Percentiles rank a stretch among this genome's conserved stretches.
These are phyloP conservation scores for Brettanomyces nanus DNA, from an alignment of 805 yeast genomes.

Conservation along the genomic window DNA sequence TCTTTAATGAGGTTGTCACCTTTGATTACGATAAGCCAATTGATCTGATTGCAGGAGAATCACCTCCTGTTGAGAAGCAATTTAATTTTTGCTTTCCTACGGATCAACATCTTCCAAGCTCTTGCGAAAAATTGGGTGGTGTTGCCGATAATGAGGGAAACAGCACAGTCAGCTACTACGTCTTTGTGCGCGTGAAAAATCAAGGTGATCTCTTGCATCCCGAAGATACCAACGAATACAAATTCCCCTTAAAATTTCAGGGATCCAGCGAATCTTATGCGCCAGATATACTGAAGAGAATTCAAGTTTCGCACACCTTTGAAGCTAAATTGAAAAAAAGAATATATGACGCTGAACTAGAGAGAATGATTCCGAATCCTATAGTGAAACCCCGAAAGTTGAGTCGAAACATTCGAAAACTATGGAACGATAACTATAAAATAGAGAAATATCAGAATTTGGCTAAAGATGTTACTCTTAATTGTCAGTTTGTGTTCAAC, in stretches of 20 bases:
- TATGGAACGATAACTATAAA: constrained; percentile 3
- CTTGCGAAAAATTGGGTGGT: constrained; percentile 1
- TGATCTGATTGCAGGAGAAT: not conserved
- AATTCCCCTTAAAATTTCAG: not conserved
- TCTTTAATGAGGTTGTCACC: not conserved
- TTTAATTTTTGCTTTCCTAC: constrained; percentile 2
- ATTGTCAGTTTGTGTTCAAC: not conserved
- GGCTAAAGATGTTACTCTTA: constrained; percentile 1
- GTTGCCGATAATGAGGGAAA: constrained; percentile 3
- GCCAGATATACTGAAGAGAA: not conserved
- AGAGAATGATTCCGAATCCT: not conserved
- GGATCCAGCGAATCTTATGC: constrained; percentile 2
- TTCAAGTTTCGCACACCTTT: not conserved
- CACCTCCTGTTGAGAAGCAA: not conserved
- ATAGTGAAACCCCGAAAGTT: constrained; percentile 1
- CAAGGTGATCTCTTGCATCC: constrained; percentile 1
- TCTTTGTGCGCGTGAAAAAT: constrained; percentile 1
- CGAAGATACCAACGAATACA: not conserved
- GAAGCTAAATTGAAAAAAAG: not conserved
- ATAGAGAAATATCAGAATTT: not conserved
- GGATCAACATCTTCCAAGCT: constrained; percentile 1
- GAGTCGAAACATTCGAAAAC: constrained; percentile 1
- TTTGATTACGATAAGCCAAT: not conserved
- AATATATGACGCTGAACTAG: not conserved
- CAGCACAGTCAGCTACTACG: not conserved